phyloP scores from a whole-genome alignment of 495 filamentous ascomycete genomes.

The Mytilinidion resinicola region DNA sequence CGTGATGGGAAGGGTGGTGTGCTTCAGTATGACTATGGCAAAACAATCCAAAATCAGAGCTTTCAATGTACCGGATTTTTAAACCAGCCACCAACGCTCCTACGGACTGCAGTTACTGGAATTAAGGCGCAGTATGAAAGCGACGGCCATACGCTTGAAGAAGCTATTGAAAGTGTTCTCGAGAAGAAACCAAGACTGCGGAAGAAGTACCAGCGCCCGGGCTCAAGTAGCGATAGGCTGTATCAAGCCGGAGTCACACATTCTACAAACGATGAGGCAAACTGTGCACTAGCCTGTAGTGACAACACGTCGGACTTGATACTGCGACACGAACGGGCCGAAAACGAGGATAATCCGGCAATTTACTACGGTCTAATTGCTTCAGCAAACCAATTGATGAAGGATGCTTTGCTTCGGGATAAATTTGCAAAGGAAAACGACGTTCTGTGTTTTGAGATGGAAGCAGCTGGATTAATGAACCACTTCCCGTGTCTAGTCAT shows the following conservation, averaged over 20 bases:
- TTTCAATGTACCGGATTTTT: conserved; percentile 31
- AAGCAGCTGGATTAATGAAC: conserved; percentile 32
- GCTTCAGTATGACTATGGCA: conserved; percentile 35
- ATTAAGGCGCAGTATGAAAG: conserved; percentile 3
- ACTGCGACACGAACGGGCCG: neutral
- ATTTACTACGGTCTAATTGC: conserved; percentile 9
- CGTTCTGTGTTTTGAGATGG: conserved; percentile 37
- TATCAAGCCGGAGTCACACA: neutral
- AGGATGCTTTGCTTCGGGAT: neutral
- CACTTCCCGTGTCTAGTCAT: conserved; percentile 31
- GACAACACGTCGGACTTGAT: neutral
- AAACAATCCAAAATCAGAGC: conserved; percentile 17
- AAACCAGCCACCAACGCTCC: conserved; percentile 31
- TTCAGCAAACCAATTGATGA: conserved; percentile 10
- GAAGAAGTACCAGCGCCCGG: conserved; percentile 2
- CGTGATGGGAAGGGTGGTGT: conserved; percentile 21
- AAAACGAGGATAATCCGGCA: conserved; percentile 5
- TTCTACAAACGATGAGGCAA: neutral
- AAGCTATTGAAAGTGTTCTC: neutral
- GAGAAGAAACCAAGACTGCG: conserved; percentile 12
- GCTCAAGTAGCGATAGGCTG: neutral
- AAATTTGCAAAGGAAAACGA: conserved; percentile 2
- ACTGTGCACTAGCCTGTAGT: conserved; percentile 1
- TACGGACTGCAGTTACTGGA: conserved; percentile 19
- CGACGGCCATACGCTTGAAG: neutral